These are phyloP conservation scores for Zygosaccharomyces sapae DNA, from an alignment of 1,139 yeast species.

Conservation along the genomic window DNA sequence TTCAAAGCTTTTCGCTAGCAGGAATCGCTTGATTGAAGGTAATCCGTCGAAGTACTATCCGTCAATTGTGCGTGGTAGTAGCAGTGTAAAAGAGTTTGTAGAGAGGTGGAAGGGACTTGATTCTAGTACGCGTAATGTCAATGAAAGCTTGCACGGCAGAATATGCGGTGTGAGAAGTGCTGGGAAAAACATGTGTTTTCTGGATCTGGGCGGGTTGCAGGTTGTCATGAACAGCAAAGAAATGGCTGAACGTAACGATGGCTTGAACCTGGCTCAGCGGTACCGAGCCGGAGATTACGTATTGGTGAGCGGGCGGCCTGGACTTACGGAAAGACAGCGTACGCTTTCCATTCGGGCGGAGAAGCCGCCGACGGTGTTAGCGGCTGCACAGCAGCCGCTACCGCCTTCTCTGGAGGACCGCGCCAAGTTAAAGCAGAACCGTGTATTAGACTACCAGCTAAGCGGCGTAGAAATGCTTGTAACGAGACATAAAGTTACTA, in stretches of 20 bases:
- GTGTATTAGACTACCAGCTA: slow-evolving; percentile 72
- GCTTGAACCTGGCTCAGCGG: slow-evolving; percentile 3
- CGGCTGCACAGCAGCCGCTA: slow-evolving; percentile 68
- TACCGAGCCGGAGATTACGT: slow-evolving; percentile 60
- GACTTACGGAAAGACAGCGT: slow-evolving; percentile 67
- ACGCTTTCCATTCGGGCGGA: slow-evolving; percentile 60
- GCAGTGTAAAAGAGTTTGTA: slow-evolving; percentile 3
- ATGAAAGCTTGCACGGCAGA: slow-evolving; percentile 21
- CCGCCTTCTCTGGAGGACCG: slow-evolving; percentile 60
- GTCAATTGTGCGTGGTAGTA: not conserved
- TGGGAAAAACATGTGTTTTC: slow-evolving; percentile 35
- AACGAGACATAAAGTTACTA: slow-evolving; percentile 52
- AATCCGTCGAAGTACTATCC: slow-evolving; percentile 6
- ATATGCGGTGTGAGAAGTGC: slow-evolving; percentile 30
- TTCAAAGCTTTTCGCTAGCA: slow-evolving; percentile 8
- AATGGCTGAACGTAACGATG: not conserved
- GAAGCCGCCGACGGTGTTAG: slow-evolving; percentile 46
- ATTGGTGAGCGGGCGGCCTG: slow-evolving; percentile 62
- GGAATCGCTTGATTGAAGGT: slow-evolving; percentile 8
- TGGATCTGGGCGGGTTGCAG: slow-evolving; percentile 26
- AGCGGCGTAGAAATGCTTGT: slow-evolving; percentile 49
- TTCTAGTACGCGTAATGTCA: not conserved
- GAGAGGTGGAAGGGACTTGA: not conserved
- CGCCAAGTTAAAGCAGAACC: slow-evolving; percentile 57
- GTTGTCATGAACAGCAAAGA: slow-evolving; percentile 15